Base-by-base conservation (phyloP, 1,284 basidiomycete genomes). In the Sparassis latifolia region DNA sequence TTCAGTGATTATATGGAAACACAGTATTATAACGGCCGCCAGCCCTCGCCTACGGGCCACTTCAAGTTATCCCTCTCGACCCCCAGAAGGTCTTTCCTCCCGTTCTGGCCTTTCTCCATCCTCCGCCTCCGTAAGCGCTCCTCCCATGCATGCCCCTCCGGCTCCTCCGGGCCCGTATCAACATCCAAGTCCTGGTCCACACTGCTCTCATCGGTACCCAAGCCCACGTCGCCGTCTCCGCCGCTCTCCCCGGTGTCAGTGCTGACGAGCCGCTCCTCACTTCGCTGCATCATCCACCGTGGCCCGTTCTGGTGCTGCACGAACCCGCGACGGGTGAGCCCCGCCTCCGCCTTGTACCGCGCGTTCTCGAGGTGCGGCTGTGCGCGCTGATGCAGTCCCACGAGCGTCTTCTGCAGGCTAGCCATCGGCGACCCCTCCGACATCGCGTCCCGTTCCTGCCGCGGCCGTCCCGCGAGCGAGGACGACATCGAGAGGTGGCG, bases 331-430 rank as follows among this genome's bases (percentile, higher is more conserved):
- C 69, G 68, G 52, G 72, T 78, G 39, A 86, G 59, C 27, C 83
- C 84, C 27, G 83, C 84, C 63, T 86, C 84, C 0, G 83, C 83
- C 65, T 86, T 86, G 64, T 78, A 86, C 53, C 80, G 66, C 35
- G 80, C 83, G n/a, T 66, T 62, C 48, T 75, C 72, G 30, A 77
- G 60, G 41, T 69, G 72, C 5, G 74, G 71, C 54, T 77, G 73
- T 7, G 80, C 63, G 30, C 69, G 72, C 29, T 73, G 70, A 51
- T 78, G 74, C 9, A 82, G 63, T 20, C 65, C 67, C 27, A 69
- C 67, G n/a, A 79, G 61, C 50, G 77, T 76, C 44, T 69, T 67
- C 53, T 77, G 78, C 44, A 82, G 62, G 47, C 67, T 69, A 42
- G 70, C 60, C 10, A 73, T 64, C 10, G 67, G 60, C 12, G 42